These are phyloP conservation scores for Mycena albidolilacea DNA, from an alignment of 768 basidiomycete species.

Conservation along the genomic window DNA sequence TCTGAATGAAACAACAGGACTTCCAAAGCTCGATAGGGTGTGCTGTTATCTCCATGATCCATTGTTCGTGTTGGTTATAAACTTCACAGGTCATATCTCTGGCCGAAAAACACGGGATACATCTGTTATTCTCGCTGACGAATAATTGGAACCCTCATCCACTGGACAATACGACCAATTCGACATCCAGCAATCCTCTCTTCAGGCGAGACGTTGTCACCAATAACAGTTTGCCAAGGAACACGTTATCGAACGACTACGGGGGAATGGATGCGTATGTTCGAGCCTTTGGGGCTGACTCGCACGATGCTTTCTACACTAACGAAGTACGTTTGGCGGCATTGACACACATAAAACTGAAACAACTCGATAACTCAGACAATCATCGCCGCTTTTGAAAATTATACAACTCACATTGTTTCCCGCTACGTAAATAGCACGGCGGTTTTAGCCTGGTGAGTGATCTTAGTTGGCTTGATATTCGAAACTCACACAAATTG, in stretches of 20 bases:
- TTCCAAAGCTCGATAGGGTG: constrained; percentile 75
- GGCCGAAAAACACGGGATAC: constrained; percentile 69
- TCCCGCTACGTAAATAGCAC: constrained; percentile 69
- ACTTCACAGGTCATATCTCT: constrained; percentile 30
- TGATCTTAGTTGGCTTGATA: constrained; percentile 1
- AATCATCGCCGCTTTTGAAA: constrained; percentile 66
- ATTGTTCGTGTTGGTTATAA: constrained; percentile 50
- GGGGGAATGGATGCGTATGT: constrained; percentile 74
- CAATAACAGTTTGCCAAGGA: constrained; percentile 62
- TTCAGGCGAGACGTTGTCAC: constrained; percentile 51
- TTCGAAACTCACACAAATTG: constrained; percentile 1
- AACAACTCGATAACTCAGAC: constrained; percentile 42
- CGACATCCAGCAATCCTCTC: constrained; percentile 33
- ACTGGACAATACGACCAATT: constrained; percentile 42
- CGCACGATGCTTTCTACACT: constrained; percentile 74
- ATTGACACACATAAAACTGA: not conserved
- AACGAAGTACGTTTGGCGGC: constrained; percentile 44
- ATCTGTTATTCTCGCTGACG: constrained; percentile 69
- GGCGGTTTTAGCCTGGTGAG: constrained; percentile 67
- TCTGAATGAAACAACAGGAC: constrained; percentile 67
- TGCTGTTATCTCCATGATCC: not conserved
- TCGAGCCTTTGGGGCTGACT: constrained; percentile 58
- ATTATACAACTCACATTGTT: constrained; percentile 70
- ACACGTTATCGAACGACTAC: constrained; percentile 74
- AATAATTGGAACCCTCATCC: constrained; percentile 72